These are phyloP conservation scores for Ramaria rubella DNA, from an alignment of 768 basidiomycete genomes.

Conservation along the genomic window DNA sequence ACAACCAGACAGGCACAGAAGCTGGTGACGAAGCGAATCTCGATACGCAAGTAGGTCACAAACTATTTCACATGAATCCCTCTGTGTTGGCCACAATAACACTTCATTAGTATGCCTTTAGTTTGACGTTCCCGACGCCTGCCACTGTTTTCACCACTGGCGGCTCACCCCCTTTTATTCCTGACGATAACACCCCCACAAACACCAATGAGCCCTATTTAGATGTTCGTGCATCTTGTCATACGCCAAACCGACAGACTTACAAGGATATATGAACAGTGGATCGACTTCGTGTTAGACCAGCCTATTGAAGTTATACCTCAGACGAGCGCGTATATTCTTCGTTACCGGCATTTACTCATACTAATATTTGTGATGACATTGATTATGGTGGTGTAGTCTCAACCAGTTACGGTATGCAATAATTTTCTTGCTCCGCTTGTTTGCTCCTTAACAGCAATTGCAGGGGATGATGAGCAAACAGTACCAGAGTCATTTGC, in stretches of 20 bases:
- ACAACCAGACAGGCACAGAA: conserved; percentile 45
- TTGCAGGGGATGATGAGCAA: conserved; percentile 53
- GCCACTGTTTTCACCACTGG: conserved; percentile 56
- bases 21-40: conserved; percentile 63
- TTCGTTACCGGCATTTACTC: no score
- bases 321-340: conserved; percentile 4
- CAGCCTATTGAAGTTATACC: conserved; percentile 22
- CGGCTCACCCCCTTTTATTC: conserved; percentile 52
- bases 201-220: conserved; percentile 46
- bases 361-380: no score
- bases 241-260: neutral
- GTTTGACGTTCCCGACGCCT: conserved; percentile 55
- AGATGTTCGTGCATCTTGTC: neutral
- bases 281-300: conserved; percentile 53
- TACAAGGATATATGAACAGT: conserved; percentile 29
- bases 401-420: conserved; percentile 55
- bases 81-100: neutral
- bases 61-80: conserved; percentile 32
- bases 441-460: neutral
- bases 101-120: conserved; percentile 50
- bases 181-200: conserved; percentile 35
- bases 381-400: conserved; percentile 41
- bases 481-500: conserved; percentile 48
- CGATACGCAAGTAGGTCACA: conserved; percentile 9
- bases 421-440: neutral